Evolutionary conservation across 345 rosid species (phyloP), one percentile per base, ranked within the genome.

Genomic region (Noccaea caerulescens): DNA sequence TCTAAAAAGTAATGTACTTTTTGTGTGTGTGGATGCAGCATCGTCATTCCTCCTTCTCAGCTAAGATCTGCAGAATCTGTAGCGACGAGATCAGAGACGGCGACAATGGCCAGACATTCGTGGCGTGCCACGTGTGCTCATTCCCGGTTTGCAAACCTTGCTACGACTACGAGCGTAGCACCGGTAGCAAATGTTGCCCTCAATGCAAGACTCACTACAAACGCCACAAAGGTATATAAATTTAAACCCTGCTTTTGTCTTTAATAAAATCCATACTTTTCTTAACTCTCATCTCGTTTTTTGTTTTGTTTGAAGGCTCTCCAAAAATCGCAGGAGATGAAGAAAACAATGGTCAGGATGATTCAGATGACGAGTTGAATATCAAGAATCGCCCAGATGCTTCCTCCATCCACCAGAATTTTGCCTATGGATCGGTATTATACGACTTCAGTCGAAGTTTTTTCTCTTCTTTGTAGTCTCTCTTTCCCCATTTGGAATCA

Each of bases 71-170:
- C 72, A 80, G 83, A 41, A 87, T 91, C 12, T 94, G 99, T 46
- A 87, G 96, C 16, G 97, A 94, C 33, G 92, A 86, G 74, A 79
- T 94, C 32, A 93, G 80, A 52, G 63, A 65, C 3, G 67, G 56
- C 8, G 90, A 86, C 47, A 82, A 86, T 63, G 97, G 97, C 3
- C 76, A 73, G 53, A 7, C 61, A 50, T 91, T 94, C 53, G 88
- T 83, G 5, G 99, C 97, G 8, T 94, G 99, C 36, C 80, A 82
- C 16, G 90, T 84, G 30, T 91, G 97, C 33, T 82, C 85, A 1
- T 94, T 85, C 79, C 96, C 99, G 0, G 90, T 94, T 64, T 94
- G 99, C 63, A 81, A 70, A 70, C 93, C 97, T 63, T 94, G 99
- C 69, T 94, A 89, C 50, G 96, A 85, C 66, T 94, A 91, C 8